Percentiles rank a stretch among this genome's conserved stretches.
Evolutionary conservation across 108 stramenopile species (phyloP).

Genomic region (Skeletonema marinoi): DNA sequence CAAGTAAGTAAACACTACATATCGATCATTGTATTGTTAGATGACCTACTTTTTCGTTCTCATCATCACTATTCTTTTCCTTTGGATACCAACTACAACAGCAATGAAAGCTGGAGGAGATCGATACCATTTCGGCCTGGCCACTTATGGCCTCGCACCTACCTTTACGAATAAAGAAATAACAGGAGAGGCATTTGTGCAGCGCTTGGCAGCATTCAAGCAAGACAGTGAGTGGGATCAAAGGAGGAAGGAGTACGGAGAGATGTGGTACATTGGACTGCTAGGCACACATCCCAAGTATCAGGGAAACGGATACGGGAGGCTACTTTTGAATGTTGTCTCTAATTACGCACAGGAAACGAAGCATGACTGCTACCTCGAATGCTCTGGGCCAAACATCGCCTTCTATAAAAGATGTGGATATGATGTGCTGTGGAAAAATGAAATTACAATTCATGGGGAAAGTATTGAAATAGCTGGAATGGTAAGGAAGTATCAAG

Average conservation of each 20-base stretch:
- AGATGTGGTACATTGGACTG: neutral
- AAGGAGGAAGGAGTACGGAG: neutral
- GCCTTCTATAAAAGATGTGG: neutral
- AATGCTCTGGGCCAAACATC: neutral
- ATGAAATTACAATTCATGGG: neutral
- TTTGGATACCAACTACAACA: neutral
- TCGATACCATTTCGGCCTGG: neutral
- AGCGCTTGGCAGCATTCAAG: neutral
- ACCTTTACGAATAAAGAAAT: neutral
- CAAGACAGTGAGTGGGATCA: neutral
- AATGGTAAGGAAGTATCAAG: neutral
- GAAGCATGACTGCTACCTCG: neutral
- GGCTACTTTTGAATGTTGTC: neutral
- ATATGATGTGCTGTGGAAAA: neutral
- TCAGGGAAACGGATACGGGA: neutral
- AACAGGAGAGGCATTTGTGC: neutral
- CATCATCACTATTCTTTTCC: neutral
- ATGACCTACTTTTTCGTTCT: neutral
- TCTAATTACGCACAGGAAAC: neutral
- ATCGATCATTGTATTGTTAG: neutral
- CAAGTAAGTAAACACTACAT: neutral
- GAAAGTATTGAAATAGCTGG: neutral
- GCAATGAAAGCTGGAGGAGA: neutral
- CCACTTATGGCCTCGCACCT: neutral
- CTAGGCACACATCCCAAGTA: neutral